These are phyloP conservation scores for Eucalyptus regnans DNA, from an alignment of 345 rosid species.

Conservation along the genomic window DNA sequence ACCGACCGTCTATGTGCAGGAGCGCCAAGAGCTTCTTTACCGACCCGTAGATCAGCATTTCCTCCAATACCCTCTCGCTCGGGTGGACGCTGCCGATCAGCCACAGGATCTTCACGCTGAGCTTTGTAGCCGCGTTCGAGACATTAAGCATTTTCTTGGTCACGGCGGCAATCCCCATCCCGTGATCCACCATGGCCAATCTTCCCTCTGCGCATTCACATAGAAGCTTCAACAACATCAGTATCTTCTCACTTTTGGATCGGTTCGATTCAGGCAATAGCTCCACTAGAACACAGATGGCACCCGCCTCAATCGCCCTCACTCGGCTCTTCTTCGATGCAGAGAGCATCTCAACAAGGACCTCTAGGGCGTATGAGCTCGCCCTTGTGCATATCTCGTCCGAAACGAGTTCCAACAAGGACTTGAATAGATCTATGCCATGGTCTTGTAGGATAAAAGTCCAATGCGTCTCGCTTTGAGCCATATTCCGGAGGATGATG, in stretches of 20 bases:
- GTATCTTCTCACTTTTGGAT: slow-evolving; percentile 14
- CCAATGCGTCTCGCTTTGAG: background rate
- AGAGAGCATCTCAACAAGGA: slow-evolving; percentile 5
- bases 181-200: slow-evolving; percentile 11
- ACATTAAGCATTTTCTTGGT: slow-evolving; percentile 8
- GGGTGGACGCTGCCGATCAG: slow-evolving; percentile 6
- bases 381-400: slow-evolving; percentile 23
- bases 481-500: slow-evolving; percentile 1
- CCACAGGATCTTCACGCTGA: slow-evolving; percentile 23
- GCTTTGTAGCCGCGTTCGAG: slow-evolving; percentile 3
- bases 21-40: slow-evolving; percentile 17
- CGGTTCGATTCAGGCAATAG: slow-evolving; percentile 18
- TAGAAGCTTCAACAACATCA: slow-evolving; percentile 11
- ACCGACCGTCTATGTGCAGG: slow-evolving; percentile 9
- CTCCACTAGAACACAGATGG: slow-evolving; percentile 12
- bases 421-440: slow-evolving; percentile 17
- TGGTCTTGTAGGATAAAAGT: slow-evolving; percentile 3
- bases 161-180: slow-evolving; percentile 16
- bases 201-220: slow-evolving; percentile 23
- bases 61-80: slow-evolving; percentile 11
- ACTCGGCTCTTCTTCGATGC: slow-evolving; percentile 7
- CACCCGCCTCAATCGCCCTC: slow-evolving; percentile 19
- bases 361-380: slow-evolving; percentile 15
- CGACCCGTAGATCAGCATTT: slow-evolving; percentile 10
- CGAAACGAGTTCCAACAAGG: slow-evolving; percentile 16